Conservation (phyloP, 129 eudicot species). For the Centaurea solstitialis region DNA sequence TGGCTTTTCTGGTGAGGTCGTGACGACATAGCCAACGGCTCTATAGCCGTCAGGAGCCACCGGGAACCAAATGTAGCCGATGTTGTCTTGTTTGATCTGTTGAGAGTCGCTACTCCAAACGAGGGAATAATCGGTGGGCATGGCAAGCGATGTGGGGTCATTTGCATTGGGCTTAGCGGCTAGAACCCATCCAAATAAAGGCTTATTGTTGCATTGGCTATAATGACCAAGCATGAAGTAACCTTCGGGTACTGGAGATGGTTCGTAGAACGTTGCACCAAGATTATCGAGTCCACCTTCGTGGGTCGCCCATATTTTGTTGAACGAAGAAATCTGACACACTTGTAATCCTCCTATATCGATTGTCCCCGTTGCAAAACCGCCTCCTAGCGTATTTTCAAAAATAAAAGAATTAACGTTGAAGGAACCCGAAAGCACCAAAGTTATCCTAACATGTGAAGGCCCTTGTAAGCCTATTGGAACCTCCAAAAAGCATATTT, state of each 20-base stretch:
- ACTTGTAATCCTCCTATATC: conserved; percentile 80
- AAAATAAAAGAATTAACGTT: neutral
- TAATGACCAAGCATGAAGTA: conserved; percentile 48
- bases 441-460: neutral
- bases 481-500: neutral
- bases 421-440: no score
- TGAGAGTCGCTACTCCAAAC: conserved; percentile 57
- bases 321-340: conserved; percentile 53
- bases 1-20: conserved; percentile 55
- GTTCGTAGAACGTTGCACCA: conserved; percentile 83
- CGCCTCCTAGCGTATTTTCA: conserved; percentile 40
- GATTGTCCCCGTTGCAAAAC: conserved; percentile 72
- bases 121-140: conserved; percentile 56
- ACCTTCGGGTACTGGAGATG: conserved; percentile 45
- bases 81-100: conserved; percentile 48
- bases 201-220: conserved; percentile 65
- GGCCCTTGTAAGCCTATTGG: neutral
- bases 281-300: conserved; percentile 77
- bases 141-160: conserved; percentile 28
- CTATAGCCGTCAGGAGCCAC: conserved; percentile 45
- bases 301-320: conserved; percentile 58
- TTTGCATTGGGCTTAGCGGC: conserved; percentile 48
- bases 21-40: conserved; percentile 59
- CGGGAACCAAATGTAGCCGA: conserved; percentile 68
- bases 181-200: conserved; percentile 64